Evolutionary conservation across 169 alveolate genomes (phyloP).

Genomic region (Amoebophrya sp.): DNA sequence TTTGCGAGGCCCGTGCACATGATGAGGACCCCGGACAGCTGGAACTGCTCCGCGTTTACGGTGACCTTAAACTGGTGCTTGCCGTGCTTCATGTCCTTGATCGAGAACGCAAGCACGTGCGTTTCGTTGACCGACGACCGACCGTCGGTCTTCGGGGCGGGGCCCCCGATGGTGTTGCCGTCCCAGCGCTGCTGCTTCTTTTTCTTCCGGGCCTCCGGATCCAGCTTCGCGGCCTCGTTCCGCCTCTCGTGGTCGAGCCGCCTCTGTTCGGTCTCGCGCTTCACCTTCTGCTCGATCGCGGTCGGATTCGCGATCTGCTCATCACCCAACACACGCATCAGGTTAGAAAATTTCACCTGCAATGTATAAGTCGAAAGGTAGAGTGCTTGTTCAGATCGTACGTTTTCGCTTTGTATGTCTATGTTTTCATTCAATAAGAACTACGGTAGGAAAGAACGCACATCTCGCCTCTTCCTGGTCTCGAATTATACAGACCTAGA

Average conservation of each 20-base stretch:
- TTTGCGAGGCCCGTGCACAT: slow-evolving; percentile 55
- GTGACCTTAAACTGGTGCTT: slow-evolving; percentile 49
- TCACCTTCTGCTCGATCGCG: slow-evolving; percentile 61
- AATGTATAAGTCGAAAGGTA: no score
- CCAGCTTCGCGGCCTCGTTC: slow-evolving; percentile 61
- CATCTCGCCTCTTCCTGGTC: no score
- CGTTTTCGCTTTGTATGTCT: no score
- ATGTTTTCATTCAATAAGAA: no score
- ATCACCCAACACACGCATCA: slow-evolving; percentile 62
- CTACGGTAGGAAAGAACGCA: no score
- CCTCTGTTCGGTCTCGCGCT: slow-evolving; percentile 68
- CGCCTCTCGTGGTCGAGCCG: slow-evolving; percentile 60
- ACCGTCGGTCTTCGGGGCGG: neutral
- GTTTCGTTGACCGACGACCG: neutral
- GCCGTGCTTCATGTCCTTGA: slow-evolving; percentile 6
- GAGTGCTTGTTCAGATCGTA: no score
- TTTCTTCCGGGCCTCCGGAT: slow-evolving; percentile 60
- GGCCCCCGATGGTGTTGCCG: slow-evolving; percentile 24
- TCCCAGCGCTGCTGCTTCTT: slow-evolving; percentile 70
- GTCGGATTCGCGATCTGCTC: slow-evolving; percentile 69
- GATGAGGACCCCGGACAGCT: slow-evolving; percentile 72
- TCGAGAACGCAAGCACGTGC: neutral
- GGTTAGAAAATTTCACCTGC: slow-evolving; percentile 61
- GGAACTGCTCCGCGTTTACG: slow-evolving; percentile 72
- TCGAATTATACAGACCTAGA: no score